A percentile compares a stretch with the other conserved stretches of the same genome.
These are phyloP conservation scores for Arthroderma sp. DNA, from an alignment of 2,329 filamentous ascomycete genomes.

Conservation along the genomic window DNA sequence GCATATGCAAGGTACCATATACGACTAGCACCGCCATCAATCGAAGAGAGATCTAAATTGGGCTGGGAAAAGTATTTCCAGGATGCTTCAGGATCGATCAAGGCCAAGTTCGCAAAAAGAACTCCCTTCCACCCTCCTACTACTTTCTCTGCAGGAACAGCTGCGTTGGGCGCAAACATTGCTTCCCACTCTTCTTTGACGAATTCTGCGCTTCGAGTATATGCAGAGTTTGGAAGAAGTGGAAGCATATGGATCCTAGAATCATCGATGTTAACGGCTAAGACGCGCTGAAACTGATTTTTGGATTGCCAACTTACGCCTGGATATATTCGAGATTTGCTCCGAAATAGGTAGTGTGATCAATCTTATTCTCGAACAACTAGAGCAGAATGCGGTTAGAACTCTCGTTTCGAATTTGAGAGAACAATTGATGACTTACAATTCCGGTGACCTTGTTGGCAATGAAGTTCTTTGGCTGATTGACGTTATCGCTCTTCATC, in stretches of 20 bases:
- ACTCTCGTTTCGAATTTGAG: neutral
- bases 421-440: conserved; percentile 21
- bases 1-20: conserved; percentile 77
- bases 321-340: conserved; percentile 57
- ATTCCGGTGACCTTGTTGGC: conserved; percentile 60
- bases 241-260: conserved; percentile 75
- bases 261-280: neutral
- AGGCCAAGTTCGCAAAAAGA: conserved; percentile 68
- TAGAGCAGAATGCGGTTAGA: conserved; percentile 14
- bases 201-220: conserved; percentile 56
- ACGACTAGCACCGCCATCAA: conserved; percentile 64
- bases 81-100: conserved; percentile 56
- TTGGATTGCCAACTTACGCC: conserved; percentile 29
- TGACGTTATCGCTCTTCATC: conserved; percentile 56
- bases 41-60: conserved; percentile 53
- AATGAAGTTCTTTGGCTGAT: conserved; percentile 64
- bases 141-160: conserved; percentile 44
- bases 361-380: conserved; percentile 89
- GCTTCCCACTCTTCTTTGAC: conserved; percentile 71
- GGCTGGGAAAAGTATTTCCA: conserved; percentile 62
- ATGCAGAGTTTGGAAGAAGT: conserved; percentile 54
- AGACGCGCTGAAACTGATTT: neutral
- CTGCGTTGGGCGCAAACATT: conserved; percentile 59
- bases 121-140: conserved; percentile 76
- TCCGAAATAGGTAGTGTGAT: conserved; percentile 87